Percentiles rank a stretch among this genome's conserved stretches.
Conservation (phyloP, 176 grass and related monocot genomes). For the Coix lacrymajobi region DNA sequence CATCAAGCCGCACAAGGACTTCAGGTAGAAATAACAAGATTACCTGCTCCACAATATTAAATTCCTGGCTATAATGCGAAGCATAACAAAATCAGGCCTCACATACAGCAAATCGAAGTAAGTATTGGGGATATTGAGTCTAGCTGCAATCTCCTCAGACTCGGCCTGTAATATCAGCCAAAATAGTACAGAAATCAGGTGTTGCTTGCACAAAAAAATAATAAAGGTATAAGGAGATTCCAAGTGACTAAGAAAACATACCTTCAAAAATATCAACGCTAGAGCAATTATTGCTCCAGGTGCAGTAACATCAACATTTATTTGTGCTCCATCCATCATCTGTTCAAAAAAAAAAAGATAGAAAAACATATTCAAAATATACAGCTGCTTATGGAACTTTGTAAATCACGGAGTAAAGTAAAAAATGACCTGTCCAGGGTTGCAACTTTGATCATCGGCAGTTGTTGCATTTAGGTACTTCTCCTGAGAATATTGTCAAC, state of each 20-base stretch:
- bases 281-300: slow-evolving; percentile 97
- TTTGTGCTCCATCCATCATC: slow-evolving; percentile 83
- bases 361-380: slow-evolving; percentile 21
- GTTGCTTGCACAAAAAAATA: background rate
- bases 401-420: slow-evolving; percentile 1
- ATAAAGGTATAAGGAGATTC: background rate
- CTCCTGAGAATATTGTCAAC: slow-evolving; percentile 48
- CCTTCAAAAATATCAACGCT: slow-evolving; percentile 89
- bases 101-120: slow-evolving; percentile 92
- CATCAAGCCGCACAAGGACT: background rate
- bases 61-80: slow-evolving; percentile 81
- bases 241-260: slow-evolving; percentile 25
- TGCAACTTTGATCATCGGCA: slow-evolving; percentile 54
- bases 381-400: slow-evolving; percentile 14
- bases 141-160: slow-evolving; percentile 78
- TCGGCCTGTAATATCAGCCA: slow-evolving; percentile 57
- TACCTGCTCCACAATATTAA: slow-evolving; percentile 96
- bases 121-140: slow-evolving; percentile 64
- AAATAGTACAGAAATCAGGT: slow-evolving; percentile 19
- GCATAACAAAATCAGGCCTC: slow-evolving; percentile 97
- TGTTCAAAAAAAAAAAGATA: slow-evolving; percentile 30
- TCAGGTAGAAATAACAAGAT: slow-evolving; percentile 20
- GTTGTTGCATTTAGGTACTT: slow-evolving; percentile 38
- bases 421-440: slow-evolving; percentile 62
- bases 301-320: slow-evolving; percentile 97